Percentiles rank a stretch among this genome's conserved stretches.
These are phyloP conservation scores for Citropsis articulata DNA, from an alignment of 345 rosid species.

Conservation along the genomic window DNA sequence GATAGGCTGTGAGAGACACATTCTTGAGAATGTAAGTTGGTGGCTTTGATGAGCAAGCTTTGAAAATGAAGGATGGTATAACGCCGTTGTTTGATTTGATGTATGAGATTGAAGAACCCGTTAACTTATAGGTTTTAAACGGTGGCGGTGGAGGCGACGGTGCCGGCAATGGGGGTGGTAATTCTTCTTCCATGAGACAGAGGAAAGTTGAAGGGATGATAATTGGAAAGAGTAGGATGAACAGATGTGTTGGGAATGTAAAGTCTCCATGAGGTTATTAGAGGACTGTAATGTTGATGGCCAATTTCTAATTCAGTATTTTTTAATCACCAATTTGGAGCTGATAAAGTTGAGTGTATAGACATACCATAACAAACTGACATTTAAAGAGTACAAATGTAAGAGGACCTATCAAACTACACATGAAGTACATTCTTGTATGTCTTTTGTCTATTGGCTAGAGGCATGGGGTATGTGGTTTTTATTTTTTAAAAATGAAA, in stretches of 20 bases:
- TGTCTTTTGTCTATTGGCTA: not conserved
- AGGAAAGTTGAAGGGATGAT: constrained; percentile 12
- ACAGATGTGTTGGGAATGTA: constrained; percentile 3
- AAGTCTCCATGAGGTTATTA: constrained; percentile 11
- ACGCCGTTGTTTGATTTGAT: constrained; percentile 37
- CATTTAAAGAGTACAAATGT: not conserved
- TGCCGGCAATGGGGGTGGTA: constrained; percentile 19
- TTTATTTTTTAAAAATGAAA: too few relatives aligned
- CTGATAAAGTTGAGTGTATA: not conserved
- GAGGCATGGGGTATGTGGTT: not conserved
- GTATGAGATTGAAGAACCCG: constrained; percentile 72
- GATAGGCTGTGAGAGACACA: constrained; percentile 70
- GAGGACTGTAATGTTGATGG: constrained; percentile 12
- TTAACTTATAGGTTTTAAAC: constrained; percentile 45
- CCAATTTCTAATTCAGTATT: not conserved
- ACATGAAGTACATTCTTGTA: not conserved
- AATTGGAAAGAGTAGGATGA: not conserved
- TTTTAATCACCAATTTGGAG: not conserved
- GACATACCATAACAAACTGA: not conserved
- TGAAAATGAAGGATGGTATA: constrained; percentile 32
- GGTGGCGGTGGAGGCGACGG: constrained; percentile 27
- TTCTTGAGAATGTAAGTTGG: constrained; percentile 60
- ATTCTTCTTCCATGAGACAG: constrained; percentile 48
- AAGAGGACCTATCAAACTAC: not conserved
- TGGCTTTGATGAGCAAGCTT: constrained; percentile 40